Evolutionary conservation across 2,329 filamentous ascomycete species (phyloP).

Genomic region (Fusarium coffeatum): DNA sequence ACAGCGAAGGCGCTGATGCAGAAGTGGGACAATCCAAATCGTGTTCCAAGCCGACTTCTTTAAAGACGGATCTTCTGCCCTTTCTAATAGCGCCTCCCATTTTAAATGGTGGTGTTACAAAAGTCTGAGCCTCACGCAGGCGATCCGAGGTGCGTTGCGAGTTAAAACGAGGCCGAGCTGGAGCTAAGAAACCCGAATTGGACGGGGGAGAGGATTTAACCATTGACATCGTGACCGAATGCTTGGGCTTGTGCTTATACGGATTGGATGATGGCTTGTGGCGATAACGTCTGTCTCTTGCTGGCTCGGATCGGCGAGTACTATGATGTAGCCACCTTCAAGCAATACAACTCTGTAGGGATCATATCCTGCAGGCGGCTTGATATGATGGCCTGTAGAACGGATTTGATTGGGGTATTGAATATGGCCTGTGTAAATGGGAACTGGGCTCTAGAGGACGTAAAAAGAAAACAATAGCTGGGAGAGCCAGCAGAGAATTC

Average conservation of each 20-base stretch:
- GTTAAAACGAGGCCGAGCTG: slow-evolving; percentile 62
- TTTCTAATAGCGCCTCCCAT: slow-evolving; percentile 61
- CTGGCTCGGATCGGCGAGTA: slow-evolving; percentile 41
- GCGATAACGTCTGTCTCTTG: slow-evolving; percentile 31
- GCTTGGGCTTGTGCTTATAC: slow-evolving; percentile 12
- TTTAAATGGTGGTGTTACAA: slow-evolving; percentile 53
- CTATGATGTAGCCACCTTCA: slow-evolving; percentile 46
- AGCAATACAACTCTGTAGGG: slow-evolving; percentile 40
- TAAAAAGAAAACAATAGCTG: background rate
- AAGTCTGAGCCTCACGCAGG: slow-evolving; percentile 60
- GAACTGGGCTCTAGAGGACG: background rate
- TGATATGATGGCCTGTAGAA: slow-evolving; percentile 16
- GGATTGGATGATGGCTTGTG: slow-evolving; percentile 31
- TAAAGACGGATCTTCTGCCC: slow-evolving; percentile 64
- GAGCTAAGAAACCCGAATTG: slow-evolving; percentile 32
- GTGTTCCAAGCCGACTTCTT: slow-evolving; percentile 60
- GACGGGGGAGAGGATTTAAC: slow-evolving; percentile 38
- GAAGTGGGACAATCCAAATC: slow-evolving; percentile 45
- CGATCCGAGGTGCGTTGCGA: slow-evolving; percentile 63
- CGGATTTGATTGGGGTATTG: slow-evolving; percentile 8
- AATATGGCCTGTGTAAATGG: slow-evolving; percentile 16
- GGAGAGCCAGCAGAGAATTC: background rate
- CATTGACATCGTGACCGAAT: slow-evolving; percentile 34
- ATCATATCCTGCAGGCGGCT: slow-evolving; percentile 40
- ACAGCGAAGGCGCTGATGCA: slow-evolving; percentile 18